Base-by-base conservation (phyloP, 805 yeast species). In the Cyberlindnera mrakii region DNA sequence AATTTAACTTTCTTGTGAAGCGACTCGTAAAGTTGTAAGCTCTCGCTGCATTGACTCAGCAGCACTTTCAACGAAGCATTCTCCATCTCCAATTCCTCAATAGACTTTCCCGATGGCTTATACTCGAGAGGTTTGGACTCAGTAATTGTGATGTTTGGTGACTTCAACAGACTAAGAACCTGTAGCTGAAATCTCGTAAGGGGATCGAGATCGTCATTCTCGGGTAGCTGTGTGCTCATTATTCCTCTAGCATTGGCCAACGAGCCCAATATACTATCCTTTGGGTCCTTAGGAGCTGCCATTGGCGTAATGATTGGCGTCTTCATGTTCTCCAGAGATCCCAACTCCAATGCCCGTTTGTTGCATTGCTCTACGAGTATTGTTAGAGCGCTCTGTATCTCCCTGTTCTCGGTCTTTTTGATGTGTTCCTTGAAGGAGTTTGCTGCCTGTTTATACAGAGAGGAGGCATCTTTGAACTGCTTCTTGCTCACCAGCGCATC, bases 401-500 rank as follows among this genome's bases (percentile, higher is more conserved):
- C 61, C 32, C 50, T 49, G 36, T 58, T 59, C 2, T 52, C 48
- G 0, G 64, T 51, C 6, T 40, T 44, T 5, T 29, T 41, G 0
- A 53, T 45, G 3, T 62, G 64, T 29, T 59, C 49, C 6, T 52
- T 51, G 40, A 73, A 63, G 41, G 56, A 43, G 1, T 50, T 53
- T 5, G 71, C 55, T 0, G 78, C 71, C 16, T 63, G 57, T 8
- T 48, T 46, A 50, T 74, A 77, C 9, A 59, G 50, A 4, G 51
- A 45, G 6, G 71, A 61, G 0, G 82, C 77, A 19, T 63, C 63
- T 6, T 55, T 50, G 30, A 65, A 65, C 35, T 75, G 73, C 8
- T 71, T 71, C 36, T 66, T 64, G 27, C 67, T 46, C 1, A 70
- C 66, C 11, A 74, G 68, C 23, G 63, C 57, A 47, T 80, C 84